Conservation (phyloP, 441 rosid genomes). For the Bruguiera hainesii region DNA sequence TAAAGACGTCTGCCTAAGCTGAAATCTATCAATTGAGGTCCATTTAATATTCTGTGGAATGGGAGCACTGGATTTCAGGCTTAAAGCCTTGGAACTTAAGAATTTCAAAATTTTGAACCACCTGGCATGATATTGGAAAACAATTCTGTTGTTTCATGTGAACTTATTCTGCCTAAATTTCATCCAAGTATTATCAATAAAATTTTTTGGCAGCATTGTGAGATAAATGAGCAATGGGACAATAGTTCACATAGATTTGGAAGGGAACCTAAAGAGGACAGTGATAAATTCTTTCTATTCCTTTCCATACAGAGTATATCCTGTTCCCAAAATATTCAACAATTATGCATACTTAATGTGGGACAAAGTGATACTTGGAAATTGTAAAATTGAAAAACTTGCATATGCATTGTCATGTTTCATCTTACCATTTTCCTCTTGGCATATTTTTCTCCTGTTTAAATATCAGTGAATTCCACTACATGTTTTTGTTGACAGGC, state of each 20-base stretch:
- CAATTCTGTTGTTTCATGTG: no score
- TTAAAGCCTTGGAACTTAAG: not conserved
- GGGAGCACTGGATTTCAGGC: not conserved
- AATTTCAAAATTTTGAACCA: not conserved
- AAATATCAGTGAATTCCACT: constrained; percentile 7
- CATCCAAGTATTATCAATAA: not conserved
- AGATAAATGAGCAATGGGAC: not conserved
- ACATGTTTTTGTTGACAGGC: constrained; percentile 39
- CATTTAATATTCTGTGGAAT: no score
- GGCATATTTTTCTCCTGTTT: constrained; percentile 6
- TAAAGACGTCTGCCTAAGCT: not conserved
- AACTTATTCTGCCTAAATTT: not conserved
- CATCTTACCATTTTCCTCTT: not conserved
- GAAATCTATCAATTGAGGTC: not conserved
- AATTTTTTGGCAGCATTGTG: constrained; percentile 1
- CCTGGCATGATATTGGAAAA: no score
- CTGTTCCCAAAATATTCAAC: not conserved
- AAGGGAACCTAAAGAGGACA: not conserved
- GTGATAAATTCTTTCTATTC: not conserved
- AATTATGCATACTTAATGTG: not conserved
- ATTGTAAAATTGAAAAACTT: not conserved
- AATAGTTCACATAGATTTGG: not conserved
- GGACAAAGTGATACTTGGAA: not conserved
- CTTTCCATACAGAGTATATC: not conserved
- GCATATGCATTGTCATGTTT: not conserved